Conservation (phyloP, 208 protist species). For the Leptomonas pyrrhocoris region DNA sequence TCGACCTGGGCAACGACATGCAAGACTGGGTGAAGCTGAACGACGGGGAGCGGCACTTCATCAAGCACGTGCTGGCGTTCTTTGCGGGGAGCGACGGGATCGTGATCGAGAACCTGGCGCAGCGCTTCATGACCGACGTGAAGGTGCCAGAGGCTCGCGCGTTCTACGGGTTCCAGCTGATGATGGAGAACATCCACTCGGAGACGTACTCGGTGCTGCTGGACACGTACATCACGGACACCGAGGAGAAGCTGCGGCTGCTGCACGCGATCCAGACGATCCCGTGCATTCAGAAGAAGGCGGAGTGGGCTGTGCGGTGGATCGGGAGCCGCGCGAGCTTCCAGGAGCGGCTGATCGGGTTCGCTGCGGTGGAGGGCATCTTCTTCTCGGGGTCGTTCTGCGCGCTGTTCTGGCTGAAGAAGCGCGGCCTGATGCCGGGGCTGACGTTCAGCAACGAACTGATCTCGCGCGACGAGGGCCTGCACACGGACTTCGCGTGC, state of each 20-base stretch:
- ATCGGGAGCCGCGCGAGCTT: slow-evolving; percentile 86
- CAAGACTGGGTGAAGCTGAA: slow-evolving; percentile 96
- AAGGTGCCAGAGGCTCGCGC: slow-evolving; percentile 98
- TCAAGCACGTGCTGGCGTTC: slow-evolving; percentile 99
- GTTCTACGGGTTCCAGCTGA: slow-evolving; percentile 99
- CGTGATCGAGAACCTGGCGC: slow-evolving; percentile 98
- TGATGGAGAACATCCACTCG: slow-evolving; percentile 99
- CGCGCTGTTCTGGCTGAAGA: slow-evolving; percentile 99
- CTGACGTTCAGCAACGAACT: slow-evolving; percentile 99
- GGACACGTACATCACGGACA: slow-evolving; percentile 97
- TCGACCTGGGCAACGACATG: slow-evolving; percentile 96
- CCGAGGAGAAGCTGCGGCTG: slow-evolving; percentile 91
- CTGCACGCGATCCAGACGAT: slow-evolving; percentile 98
- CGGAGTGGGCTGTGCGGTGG: slow-evolving; percentile 97
- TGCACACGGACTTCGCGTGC: slow-evolving; percentile 99
- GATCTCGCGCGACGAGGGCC: slow-evolving; percentile 98
- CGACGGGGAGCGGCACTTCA: slow-evolving; percentile 97
- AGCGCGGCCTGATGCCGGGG: slow-evolving; percentile 99
- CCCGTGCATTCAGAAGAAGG: slow-evolving; percentile 97
- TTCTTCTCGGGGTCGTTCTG: slow-evolving; percentile 99
- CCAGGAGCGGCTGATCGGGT: slow-evolving; percentile 97
- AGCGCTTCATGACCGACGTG: slow-evolving; percentile 97
- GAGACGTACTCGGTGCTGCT: slow-evolving; percentile 94
- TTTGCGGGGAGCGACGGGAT: slow-evolving; percentile 99
- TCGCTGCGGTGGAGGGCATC: slow-evolving; percentile 99